Evolutionary conservation across 2,329 filamentous ascomycete species (phyloP).

Genomic region (Calonectria pteridis): DNA sequence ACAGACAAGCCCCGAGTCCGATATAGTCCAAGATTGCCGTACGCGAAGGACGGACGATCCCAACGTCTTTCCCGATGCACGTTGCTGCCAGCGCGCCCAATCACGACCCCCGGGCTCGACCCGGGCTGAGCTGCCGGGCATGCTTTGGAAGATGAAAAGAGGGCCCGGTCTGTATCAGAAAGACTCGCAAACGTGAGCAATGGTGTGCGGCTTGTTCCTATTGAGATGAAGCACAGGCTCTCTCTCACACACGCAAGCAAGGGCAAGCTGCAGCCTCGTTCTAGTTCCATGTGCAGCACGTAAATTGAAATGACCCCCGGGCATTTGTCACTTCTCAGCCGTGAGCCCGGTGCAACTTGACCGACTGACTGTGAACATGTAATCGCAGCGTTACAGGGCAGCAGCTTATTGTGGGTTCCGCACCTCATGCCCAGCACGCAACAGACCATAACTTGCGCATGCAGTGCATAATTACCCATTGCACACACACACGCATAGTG

Average conservation of each 20-base stretch:
- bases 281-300: not conserved
- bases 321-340: not conserved
- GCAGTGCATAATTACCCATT: not conserved
- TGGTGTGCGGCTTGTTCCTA: not conserved
- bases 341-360: not conserved
- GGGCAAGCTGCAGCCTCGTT: not conserved
- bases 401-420: constrained; percentile 3
- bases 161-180: not conserved
- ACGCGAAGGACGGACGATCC: not conserved
- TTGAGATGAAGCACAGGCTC: not conserved
- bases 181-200: not conserved
- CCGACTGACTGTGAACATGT: not conserved
- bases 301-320: not conserved
- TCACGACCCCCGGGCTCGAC: not conserved
- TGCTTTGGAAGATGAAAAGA: not conserved
- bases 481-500: not conserved
- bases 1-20: not conserved
- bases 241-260: not conserved
- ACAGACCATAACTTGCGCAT: not conserved
- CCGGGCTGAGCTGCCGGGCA: not conserved
- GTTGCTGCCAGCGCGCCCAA: not conserved
- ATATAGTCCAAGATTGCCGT: constrained; percentile 5
- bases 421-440: not conserved
- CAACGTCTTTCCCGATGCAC: not conserved
- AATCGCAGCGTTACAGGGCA: not conserved